A percentile compares a stretch with the other conserved stretches of the same genome.
These are phyloP conservation scores for Cornus controversa DNA, from an alignment of 148 eudicot species.

Conservation along the genomic window DNA sequence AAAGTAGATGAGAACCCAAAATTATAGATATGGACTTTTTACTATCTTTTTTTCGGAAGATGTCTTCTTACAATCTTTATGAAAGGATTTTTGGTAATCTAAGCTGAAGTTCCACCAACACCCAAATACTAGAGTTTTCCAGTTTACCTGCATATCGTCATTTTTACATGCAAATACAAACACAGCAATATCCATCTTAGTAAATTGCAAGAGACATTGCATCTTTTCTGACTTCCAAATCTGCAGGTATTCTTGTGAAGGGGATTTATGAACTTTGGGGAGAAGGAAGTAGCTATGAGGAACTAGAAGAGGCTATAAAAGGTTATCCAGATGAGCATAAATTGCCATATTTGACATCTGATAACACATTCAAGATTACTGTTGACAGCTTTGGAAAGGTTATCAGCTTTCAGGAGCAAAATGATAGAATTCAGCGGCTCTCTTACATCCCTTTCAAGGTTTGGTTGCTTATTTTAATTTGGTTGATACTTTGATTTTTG, in stretches of 20 bases:
- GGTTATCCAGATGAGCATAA: slow-evolving; percentile 73
- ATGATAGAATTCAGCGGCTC: slow-evolving; percentile 6
- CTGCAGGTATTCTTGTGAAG: slow-evolving; percentile 94
- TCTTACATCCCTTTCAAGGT: slow-evolving; percentile 92
- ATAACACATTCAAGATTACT: slow-evolving; percentile 71
- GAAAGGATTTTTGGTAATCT: neutral
- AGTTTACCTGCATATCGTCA: neutral
- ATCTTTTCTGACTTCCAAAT: slow-evolving; percentile 11
- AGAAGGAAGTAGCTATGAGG: slow-evolving; percentile 72
- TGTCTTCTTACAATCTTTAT: neutral
- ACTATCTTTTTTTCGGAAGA: too few species aligned
- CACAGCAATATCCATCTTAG: neutral
- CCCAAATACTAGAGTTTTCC: neutral
- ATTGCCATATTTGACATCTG: slow-evolving; percentile 69
- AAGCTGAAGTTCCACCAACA: neutral
- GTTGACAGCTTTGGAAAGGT: slow-evolving; percentile 87
- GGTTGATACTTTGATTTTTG: neutral
- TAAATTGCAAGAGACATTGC: neutral
- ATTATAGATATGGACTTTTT: neutral
- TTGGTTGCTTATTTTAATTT: slow-evolving; percentile 1
- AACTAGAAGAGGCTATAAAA: slow-evolving; percentile 74
- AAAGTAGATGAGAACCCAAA: neutral
- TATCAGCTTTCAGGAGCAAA: slow-evolving; percentile 67
- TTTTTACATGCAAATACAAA: neutral
- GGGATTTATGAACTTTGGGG: slow-evolving; percentile 98